Percentiles rank a stretch among this genome's conserved stretches.
Evolutionary conservation across 2,329 filamentous ascomycete genomes (phyloP).

Genomic region (Penicillium italicum): DNA sequence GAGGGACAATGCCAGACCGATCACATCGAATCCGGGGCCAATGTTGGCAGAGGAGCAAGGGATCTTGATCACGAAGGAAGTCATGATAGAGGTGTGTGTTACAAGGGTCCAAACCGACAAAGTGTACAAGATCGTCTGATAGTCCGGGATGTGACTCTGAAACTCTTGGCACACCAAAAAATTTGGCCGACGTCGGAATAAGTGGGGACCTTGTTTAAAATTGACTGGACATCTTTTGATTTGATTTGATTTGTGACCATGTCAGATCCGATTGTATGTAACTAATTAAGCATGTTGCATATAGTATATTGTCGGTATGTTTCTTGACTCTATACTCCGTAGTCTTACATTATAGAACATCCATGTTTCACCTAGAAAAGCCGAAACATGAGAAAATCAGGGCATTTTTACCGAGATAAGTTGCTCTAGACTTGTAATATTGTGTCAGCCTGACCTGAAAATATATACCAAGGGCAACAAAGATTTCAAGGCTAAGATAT

Average conservation of each 20-base stretch:
- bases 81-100: slow-evolving; percentile 15
- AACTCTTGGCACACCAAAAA: slow-evolving; percentile 22
- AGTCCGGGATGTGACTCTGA: slow-evolving; percentile 18
- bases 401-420: neutral
- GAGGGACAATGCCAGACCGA: slow-evolving; percentile 85
- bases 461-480: neutral
- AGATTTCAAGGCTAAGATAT: neutral
- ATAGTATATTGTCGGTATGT: neutral
- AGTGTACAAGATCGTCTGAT: neutral
- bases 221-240: neutral
- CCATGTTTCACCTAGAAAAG: neutral
- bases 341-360: neutral
- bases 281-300: too few relatives aligned
- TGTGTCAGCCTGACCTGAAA: neutral
- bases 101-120: neutral
- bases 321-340: neutral
- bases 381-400: neutral
- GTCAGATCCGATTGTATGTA: neutral
- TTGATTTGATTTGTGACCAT: neutral
- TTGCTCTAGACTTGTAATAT: neutral
- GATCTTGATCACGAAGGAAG: slow-evolving; percentile 67
- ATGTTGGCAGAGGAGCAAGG: slow-evolving; percentile 98
- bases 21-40: slow-evolving; percentile 95
- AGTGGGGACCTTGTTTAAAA: too few relatives aligned
- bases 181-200: slow-evolving; percentile 22